A percentile compares a stretch with the other conserved stretches of the same genome.
Evolutionary conservation across 2,329 filamentous ascomycete genomes (phyloP).

Genomic region (Epichloe brachyelytri): DNA sequence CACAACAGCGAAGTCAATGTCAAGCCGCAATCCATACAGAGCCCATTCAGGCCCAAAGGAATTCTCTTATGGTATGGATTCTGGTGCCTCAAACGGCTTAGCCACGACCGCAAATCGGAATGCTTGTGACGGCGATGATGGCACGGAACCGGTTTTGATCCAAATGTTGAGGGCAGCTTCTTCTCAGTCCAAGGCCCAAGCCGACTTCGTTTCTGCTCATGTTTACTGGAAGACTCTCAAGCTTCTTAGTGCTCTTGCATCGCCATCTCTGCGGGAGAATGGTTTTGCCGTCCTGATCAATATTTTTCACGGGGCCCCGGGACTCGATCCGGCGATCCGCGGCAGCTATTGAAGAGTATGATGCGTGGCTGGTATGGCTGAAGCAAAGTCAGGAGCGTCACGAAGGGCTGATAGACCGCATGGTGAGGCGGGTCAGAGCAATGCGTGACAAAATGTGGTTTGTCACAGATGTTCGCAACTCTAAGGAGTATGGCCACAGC

Average conservation of each 20-base stretch:
- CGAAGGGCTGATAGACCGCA: slow-evolving; percentile 58
- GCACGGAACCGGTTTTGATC: slow-evolving; percentile 43
- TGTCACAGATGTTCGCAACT: slow-evolving; percentile 83
- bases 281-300: slow-evolving; percentile 60
- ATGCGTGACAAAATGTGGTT: slow-evolving; percentile 98
- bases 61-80: slow-evolving; percentile 3
- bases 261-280: slow-evolving; percentile 48
- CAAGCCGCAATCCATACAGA: slow-evolving; percentile 47
- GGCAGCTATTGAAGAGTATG: slow-evolving; percentile 63
- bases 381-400: slow-evolving; percentile 72
- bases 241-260: slow-evolving; percentile 52
- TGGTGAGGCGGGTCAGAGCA: slow-evolving; percentile 60
- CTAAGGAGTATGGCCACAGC: slow-evolving; percentile 75
- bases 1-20: slow-evolving; percentile 35
- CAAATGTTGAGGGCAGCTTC: slow-evolving; percentile 67
- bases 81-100: slow-evolving; percentile 4
- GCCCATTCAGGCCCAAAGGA: slow-evolving; percentile 15
- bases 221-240: slow-evolving; percentile 75
- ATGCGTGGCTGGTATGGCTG: slow-evolving; percentile 71
- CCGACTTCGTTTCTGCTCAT: slow-evolving; percentile 73
- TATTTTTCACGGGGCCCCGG: slow-evolving; percentile 58
- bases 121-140: not conserved
- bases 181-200: slow-evolving; percentile 61
- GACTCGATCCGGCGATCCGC: slow-evolving; percentile 58
- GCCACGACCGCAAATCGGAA: not conserved